Evolutionary conservation across 2,329 filamentous ascomycete species (phyloP), one percentile per base, ranked within the genome.

Genomic region (Fusarium lyarnte): DNA sequence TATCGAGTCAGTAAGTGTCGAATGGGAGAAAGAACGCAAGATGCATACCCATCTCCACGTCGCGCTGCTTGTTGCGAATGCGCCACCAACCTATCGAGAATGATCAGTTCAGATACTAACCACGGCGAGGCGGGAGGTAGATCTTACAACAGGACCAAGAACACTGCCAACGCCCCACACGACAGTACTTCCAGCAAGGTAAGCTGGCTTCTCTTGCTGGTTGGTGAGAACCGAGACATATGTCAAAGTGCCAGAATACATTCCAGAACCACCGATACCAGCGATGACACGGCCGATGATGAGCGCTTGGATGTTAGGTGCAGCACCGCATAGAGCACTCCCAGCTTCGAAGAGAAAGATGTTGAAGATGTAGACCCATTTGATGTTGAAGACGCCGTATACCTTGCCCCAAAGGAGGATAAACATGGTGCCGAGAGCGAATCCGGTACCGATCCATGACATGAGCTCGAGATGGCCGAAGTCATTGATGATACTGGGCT

Each of bases 201-300:
- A 59, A 2, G 39, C 29, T 8, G 53, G 53, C 39, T 57, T 57
- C 19, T 57, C 53, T 7, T 46, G 38, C 21, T 27, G 29, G 5
- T 31, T 57, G 36, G 53, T 45, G 4, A 57, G 53, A 1, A 57
- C 39, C 2, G 53, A 57, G 2, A 57, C 53, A 46, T 57, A 57
- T 21, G 38, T 57, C 38, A 57, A 57, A 14, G 39, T 57, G 16
- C 53, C 53, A 12, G 53, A 57, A 9, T 57, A 57, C 39, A 63
- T 63, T 5, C 60, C 60, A 4, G 60, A 58, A 3, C 60, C 60
- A 0, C 60, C 60, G 3, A 63, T 14, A 0, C 60, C 60, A 29
- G 60, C 54, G 5, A 63, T 36, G 4, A 49, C 53, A 2, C 60
- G 55, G 0, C 60, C 60, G 0, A 63, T 33, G 0, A 60, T 19